Percentiles rank a stretch among this genome's conserved stretches.
Conservation (phyloP, 1,139 yeast species). For the Diutina sp. region DNA sequence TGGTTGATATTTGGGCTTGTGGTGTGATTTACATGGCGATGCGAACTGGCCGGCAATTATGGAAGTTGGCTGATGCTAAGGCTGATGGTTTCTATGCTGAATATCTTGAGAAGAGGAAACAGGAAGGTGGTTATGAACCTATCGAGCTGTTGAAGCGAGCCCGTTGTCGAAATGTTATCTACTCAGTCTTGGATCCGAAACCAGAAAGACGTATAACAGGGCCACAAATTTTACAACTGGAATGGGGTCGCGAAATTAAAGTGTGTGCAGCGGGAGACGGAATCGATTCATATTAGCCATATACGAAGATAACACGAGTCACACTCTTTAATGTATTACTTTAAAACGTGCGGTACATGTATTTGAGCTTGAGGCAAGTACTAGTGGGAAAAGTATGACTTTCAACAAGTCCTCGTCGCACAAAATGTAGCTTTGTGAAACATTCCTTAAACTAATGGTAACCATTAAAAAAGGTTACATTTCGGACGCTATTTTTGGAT, state of each 20-base stretch:
- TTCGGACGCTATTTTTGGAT: too few species aligned
- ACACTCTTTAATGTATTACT: background rate
- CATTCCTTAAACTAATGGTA: background rate
- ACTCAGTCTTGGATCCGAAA: conserved; percentile 83
- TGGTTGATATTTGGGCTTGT: conserved; percentile 93
- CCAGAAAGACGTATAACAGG: conserved; percentile 82
- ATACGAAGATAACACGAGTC: background rate
- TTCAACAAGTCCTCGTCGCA: background rate
- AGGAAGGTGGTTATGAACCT: conserved; percentile 80
- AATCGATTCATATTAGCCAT: background rate
- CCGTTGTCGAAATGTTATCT: conserved; percentile 82
- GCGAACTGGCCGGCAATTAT: conserved; percentile 90
- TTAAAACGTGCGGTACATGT: too few species aligned
- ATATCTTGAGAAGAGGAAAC: conserved; percentile 66
- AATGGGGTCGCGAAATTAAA: conserved; percentile 86
- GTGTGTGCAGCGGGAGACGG: conserved; percentile 49
- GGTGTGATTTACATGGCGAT: conserved; percentile 97
- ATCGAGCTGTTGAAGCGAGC: conserved; percentile 74
- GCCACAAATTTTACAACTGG: conserved; percentile 77
- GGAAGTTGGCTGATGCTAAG: conserved; percentile 69
- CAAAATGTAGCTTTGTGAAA: background rate
- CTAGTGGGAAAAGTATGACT: background rate
- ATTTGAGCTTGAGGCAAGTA: background rate
- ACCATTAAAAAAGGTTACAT: too few species aligned
- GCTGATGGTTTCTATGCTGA: conserved; percentile 72